Conservation (phyloP, 2,329 filamentous ascomycete genomes). For the Tolypocladium pustulatum region DNA sequence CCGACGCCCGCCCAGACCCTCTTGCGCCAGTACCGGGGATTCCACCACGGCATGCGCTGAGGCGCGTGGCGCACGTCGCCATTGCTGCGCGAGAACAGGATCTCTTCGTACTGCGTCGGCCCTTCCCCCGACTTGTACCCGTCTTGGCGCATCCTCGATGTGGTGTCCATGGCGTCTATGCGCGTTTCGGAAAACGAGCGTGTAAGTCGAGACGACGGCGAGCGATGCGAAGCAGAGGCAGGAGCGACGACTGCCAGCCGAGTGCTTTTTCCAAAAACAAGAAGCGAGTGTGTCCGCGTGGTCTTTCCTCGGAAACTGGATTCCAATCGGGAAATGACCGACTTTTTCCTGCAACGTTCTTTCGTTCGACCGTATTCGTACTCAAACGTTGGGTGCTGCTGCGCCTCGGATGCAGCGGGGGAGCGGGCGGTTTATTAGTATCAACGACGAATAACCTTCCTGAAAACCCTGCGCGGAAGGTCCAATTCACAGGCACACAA, state of each 20-base stretch:
- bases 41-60: slow-evolving; percentile 26
- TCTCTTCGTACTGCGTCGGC: slow-evolving; percentile 17
- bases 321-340: background rate
- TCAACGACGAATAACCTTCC: background rate
- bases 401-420: background rate
- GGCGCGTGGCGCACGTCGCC: slow-evolving; percentile 11
- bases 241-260: background rate
- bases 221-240: background rate
- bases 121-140: slow-evolving; percentile 13
- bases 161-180: background rate
- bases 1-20: slow-evolving; percentile 34
- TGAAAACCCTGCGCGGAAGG: background rate
- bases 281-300: too few species aligned
- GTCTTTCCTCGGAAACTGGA: background rate
- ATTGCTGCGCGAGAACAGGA: slow-evolving; percentile 10
- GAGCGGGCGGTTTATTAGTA: background rate
- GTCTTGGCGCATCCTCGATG: slow-evolving; percentile 1
- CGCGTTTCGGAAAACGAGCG: background rate
- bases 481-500: background rate
- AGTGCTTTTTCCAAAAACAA: background rate
- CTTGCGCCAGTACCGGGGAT: slow-evolving; percentile 43
- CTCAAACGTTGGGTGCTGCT: background rate
- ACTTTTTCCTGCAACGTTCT: background rate
- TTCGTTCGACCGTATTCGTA: background rate
- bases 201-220: background rate